phyloP scores from a whole-genome alignment of 2,329 filamentous ascomycete genomes.

The Neoscytalidium dimidiatum region DNA sequence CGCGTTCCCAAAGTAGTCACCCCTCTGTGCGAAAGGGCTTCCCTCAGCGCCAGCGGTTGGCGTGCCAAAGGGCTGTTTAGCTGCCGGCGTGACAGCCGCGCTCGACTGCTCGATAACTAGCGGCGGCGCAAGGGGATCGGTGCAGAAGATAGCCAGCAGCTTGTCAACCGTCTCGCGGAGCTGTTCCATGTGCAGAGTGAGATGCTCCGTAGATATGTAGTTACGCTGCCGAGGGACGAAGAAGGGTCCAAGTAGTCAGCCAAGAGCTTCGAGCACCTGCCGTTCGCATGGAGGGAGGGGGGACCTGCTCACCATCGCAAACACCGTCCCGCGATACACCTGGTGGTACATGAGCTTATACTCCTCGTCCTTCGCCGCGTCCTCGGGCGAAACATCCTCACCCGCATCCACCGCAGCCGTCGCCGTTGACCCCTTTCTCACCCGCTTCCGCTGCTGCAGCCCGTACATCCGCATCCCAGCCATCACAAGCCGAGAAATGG shows the following conservation, averaged over 20 bases:
- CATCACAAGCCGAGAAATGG: slow-evolving; percentile 53
- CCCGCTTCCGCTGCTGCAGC: slow-evolving; percentile 44
- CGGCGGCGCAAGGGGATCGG: slow-evolving; percentile 36
- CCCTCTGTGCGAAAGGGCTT: background rate
- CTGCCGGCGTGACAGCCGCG: background rate
- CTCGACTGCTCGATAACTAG: background rate
- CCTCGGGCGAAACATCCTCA: slow-evolving; percentile 27
- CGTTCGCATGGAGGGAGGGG: background rate
- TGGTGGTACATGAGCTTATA: slow-evolving; percentile 57
- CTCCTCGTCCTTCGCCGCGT: slow-evolving; percentile 48
- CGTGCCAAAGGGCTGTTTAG: background rate
- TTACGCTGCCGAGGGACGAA: no score
- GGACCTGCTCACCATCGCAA: slow-evolving; percentile 43
- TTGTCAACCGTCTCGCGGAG: slow-evolving; percentile 51
- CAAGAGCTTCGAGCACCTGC: no score
- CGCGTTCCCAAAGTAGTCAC: background rate
- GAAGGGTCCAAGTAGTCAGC: no score
- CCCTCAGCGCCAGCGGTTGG: background rate
- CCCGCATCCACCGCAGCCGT: background rate
- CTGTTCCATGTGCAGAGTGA: slow-evolving; percentile 44
- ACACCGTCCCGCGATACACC: slow-evolving; percentile 51
- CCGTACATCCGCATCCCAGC: slow-evolving; percentile 56
- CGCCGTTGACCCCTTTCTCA: background rate
- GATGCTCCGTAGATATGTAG: slow-evolving; percentile 37
- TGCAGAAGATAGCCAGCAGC: slow-evolving; percentile 49